Base-by-base conservation (phyloP, 2,329 filamentous ascomycete species). In the Bipolaris zeicola region DNA sequence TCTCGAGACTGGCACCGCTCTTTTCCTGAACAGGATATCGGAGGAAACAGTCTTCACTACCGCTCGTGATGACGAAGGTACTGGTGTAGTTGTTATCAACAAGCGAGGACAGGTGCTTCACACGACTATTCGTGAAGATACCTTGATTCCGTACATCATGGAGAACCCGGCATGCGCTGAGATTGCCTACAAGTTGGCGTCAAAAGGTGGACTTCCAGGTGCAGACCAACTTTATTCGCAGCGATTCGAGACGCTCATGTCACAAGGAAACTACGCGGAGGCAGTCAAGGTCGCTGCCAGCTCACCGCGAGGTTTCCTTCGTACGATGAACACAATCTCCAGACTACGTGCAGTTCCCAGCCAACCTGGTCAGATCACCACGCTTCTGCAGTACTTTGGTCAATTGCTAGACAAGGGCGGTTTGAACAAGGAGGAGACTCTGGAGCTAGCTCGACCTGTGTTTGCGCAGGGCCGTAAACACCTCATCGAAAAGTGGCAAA, bases 21-120 rank as follows among this genome's bases (percentile, higher is more conserved):
- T 99, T 75, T 99, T 97, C 85, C 96, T 99, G 92, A 99, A 99
- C 84, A 90, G 96, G 69, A 99, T 99, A 72, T 99, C 95, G 33
- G 96, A 92, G 82, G 95, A 99, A 76, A 99, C 95, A 24, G 98
- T 99, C 76, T 99, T 99, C 81, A 96, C 94, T 24, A 97, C 93
- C 18, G 89, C 91, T 44, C 81, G 88, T 34, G 95, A 99, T 75
- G 85, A 85, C 52, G 88, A 92, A 20, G 96, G 92, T 16, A 87
- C 89, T 43, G 96, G 96, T 68, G 89, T 99, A 61, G 85, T 99
- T 50, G 92, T 92, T 67, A 94, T 99, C 75, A 99, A 99, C 81
- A 89, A 96, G 72, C 96, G 96, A 82, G 96, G 95, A 62, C 95
- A 99, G 79, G 93, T 98, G 44, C 85, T 99, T 60, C 92, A 93